Base-by-base conservation (phyloP, 805 yeast genomes). In the Saccharomycodes ludwigii region DNA sequence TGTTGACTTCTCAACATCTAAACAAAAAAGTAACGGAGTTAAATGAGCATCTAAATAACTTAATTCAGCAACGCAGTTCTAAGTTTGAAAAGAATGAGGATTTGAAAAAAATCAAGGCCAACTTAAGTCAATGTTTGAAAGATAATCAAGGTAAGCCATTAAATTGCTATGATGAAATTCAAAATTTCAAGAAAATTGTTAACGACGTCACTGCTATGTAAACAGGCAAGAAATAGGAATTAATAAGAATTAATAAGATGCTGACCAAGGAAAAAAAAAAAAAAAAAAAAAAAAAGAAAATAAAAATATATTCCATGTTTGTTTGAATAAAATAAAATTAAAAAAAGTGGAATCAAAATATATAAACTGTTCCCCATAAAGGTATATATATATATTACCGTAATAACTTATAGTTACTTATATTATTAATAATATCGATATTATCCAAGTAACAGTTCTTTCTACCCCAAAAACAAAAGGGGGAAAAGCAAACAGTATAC, bases 121-220 rank as follows among this genome's bases (percentile, higher is more conserved):
- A 61, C 8, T 72, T 84, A 17, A 57, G 66, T 17, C 46, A 58
- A 25, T 83, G 95, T 52, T 63, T 83, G 47, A 65, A 63, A 42
- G 67, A 66, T 30, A 76, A 76, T 52, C 56, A 65, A 39, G 78
- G 73, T 15, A 73, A 65, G 50, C 75, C 80, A 15, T 66, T 83
- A 52, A 75, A 79, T 53, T 83, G 95, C 52, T 79, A 85, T 77
- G 82, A 78, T 24, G 81, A 79, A 48, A 81, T 81, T 13, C 72
- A 76, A 47, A 57, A 64, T 34, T 82, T 83, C 55, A 79, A 73
- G 49, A 65, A 63, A 40, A 52, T 72, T 39, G 79, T 74, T 12
- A 61, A 61, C 41, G 59, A 63, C 9, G n/a, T 19, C 20, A 17
- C 14, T 24, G 14, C 24, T 11, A 22, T 12, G 16, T 19, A 21